Evolutionary conservation across 2,329 filamentous ascomycete species (phyloP).

Genomic region (Trichophyton simii): DNA sequence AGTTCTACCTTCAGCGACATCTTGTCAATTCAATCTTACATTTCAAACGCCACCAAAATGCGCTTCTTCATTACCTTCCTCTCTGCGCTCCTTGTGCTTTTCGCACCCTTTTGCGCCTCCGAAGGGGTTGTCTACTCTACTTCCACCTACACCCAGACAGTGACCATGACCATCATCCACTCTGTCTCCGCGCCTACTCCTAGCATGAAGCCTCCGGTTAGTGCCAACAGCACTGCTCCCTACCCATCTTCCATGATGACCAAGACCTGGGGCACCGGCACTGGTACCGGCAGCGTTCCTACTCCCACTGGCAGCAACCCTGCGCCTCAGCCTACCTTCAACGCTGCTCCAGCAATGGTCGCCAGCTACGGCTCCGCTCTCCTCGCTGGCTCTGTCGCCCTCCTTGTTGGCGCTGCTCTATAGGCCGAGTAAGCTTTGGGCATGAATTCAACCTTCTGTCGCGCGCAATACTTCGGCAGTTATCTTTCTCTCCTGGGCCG

Average conservation of each 20-base stretch:
- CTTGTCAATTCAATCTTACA: conserved; percentile 6
- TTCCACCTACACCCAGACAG: conserved; percentile 35
- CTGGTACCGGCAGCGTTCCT: neutral
- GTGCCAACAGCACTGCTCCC: neutral
- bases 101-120: conserved; percentile 19
- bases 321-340: conserved; percentile 9
- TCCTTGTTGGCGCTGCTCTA: conserved; percentile 25
- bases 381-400: conserved; percentile 27
- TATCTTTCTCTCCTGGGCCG: neutral
- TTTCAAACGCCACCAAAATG: conserved; percentile 23
- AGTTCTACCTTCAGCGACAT: neutral
- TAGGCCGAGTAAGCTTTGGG: conserved; percentile 15
- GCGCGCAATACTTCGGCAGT: no score
- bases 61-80: conserved; percentile 25
- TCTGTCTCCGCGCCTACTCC: conserved; percentile 13
- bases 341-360: conserved; percentile 12
- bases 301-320: neutral
- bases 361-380: conserved; percentile 21
- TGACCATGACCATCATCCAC: conserved; percentile 22
- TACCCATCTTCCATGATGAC: conserved; percentile 3
- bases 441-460: neutral
- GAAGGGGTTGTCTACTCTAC: conserved; percentile 26
- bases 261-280: neutral
- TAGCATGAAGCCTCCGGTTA: conserved; percentile 14
- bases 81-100: conserved; percentile 24